These are phyloP conservation scores for Calonectria honghensis DNA, from an alignment of 2,329 filamentous ascomycete genomes.

Conservation along the genomic window DNA sequence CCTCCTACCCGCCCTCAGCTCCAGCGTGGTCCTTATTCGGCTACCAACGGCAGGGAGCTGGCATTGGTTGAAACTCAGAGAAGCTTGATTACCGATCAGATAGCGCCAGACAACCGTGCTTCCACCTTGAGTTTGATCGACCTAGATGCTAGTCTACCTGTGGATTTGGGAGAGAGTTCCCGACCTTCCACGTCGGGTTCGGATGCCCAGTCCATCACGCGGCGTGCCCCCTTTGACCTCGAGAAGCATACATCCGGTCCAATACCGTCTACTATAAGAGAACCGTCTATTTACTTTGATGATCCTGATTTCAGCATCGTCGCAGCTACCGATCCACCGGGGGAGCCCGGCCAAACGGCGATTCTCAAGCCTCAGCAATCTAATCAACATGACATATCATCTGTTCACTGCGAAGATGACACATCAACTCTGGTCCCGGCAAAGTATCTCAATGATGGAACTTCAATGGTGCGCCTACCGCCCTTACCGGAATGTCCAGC, in stretches of 20 bases:
- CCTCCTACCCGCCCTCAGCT: slow-evolving; percentile 74
- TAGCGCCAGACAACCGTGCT: slow-evolving; percentile 62
- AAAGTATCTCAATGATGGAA: slow-evolving; percentile 58
- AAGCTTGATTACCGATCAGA: slow-evolving; percentile 65
- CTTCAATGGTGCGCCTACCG: background rate
- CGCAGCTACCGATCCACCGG: background rate
- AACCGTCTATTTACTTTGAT: slow-evolving; percentile 73
- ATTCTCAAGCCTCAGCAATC: background rate
- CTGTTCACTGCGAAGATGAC: slow-evolving; percentile 75
- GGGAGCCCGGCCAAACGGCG: background rate
- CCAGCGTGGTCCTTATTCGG: slow-evolving; percentile 67
- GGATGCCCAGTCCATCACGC: slow-evolving; percentile 74
- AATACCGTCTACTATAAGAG: slow-evolving; percentile 64
- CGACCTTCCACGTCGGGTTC: slow-evolving; percentile 77
- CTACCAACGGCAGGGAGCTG: slow-evolving; percentile 54
- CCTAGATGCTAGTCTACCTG: slow-evolving; percentile 73
- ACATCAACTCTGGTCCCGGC: slow-evolving; percentile 69
- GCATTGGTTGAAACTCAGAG: slow-evolving; percentile 70
- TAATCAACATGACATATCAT: background rate
- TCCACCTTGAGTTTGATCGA: slow-evolving; percentile 71
- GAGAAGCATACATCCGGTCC: slow-evolving; percentile 78
- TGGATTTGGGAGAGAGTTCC: slow-evolving; percentile 69
- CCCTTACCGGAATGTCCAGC: background rate
- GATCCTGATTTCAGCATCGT: background rate
- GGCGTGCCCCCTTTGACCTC: slow-evolving; percentile 75